Percentiles rank a stretch among this genome's conserved stretches.
phyloP scores from a whole-genome alignment of 768 basidiomycete genomes.

The Termitomyces titanicus region DNA sequence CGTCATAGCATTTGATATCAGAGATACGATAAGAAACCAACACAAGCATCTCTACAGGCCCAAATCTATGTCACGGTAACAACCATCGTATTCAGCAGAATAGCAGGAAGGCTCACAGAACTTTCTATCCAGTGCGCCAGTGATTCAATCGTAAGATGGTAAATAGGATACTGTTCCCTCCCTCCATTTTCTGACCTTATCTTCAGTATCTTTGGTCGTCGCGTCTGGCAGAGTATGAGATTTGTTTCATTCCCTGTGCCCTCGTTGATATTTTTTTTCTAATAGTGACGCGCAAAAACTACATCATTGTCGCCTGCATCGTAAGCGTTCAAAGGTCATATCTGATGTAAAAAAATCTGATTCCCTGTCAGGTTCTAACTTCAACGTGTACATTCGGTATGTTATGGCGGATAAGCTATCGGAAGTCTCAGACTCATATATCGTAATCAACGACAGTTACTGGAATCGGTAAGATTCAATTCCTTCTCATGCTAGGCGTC shows the following conservation, averaged over 20 bases:
- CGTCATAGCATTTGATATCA: constrained; percentile 1
- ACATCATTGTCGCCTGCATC: constrained; percentile 14
- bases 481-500: background rate
- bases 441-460: constrained; percentile 3
- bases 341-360: background rate
- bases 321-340: constrained; percentile 9
- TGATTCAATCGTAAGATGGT: constrained; percentile 30
- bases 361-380: constrained; percentile 5
- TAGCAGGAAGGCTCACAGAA: background rate
- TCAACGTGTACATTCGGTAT: constrained; percentile 16
- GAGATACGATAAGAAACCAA: background rate
- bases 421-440: too few species aligned
- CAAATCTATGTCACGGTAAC: constrained; percentile 14
- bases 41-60: background rate
- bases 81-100: background rate
- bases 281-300: constrained; percentile 18
- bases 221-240: constrained; percentile 24
- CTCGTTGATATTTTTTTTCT: background rate
- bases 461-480: constrained; percentile 13
- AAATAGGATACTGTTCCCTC: background rate
- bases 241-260: background rate
- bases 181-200: background rate
- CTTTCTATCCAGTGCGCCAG: constrained; percentile 13
- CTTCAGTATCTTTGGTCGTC: constrained; percentile 21
- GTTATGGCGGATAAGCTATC: too few species aligned